These are phyloP conservation scores for Chimonanthus salicifolius DNA, from an alignment of 164 flowering plant genomes.

Conservation along the genomic window DNA sequence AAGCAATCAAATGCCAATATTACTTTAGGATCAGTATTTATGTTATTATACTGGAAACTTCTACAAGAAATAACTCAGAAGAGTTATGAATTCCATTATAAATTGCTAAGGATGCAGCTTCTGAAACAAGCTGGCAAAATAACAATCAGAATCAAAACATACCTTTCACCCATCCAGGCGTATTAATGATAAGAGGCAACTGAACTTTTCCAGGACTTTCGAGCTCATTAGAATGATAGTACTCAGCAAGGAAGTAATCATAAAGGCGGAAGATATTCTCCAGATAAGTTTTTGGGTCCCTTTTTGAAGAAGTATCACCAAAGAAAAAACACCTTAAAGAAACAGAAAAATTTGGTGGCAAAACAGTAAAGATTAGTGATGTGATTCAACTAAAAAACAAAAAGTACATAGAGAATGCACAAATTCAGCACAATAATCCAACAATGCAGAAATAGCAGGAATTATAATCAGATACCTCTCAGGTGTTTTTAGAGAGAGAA, in stretches of 20 bases:
- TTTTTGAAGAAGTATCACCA: constrained; percentile 85
- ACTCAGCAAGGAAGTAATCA: constrained; percentile 48
- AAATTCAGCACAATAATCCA: background rate
- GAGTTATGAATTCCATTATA: background rate
- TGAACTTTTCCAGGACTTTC: constrained; percentile 24
- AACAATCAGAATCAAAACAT: constrained; percentile 4
- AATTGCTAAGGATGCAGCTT: background rate
- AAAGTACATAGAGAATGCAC: background rate
- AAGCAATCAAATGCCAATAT: background rate
- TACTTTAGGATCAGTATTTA: background rate
- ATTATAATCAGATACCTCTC: constrained; percentile 44
- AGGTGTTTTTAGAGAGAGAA: constrained; percentile 78
- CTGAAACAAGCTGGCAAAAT: background rate
- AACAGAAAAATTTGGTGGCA: constrained; percentile 7
- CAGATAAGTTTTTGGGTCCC: constrained; percentile 66
- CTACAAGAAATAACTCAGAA: background rate
- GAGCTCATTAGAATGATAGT: constrained; percentile 20
- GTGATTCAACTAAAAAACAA: background rate
- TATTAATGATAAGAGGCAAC: constrained; percentile 79
- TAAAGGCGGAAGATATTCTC: constrained; percentile 45
- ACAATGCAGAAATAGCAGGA: background rate
- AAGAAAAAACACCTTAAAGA: constrained; percentile 65
- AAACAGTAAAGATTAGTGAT: background rate
- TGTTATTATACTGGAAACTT: background rate
- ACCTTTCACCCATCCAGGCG: constrained; percentile 99